phyloP scores from a whole-genome alignment of 2,329 filamentous ascomycete genomes.

The Zymoseptoria brevis region DNA sequence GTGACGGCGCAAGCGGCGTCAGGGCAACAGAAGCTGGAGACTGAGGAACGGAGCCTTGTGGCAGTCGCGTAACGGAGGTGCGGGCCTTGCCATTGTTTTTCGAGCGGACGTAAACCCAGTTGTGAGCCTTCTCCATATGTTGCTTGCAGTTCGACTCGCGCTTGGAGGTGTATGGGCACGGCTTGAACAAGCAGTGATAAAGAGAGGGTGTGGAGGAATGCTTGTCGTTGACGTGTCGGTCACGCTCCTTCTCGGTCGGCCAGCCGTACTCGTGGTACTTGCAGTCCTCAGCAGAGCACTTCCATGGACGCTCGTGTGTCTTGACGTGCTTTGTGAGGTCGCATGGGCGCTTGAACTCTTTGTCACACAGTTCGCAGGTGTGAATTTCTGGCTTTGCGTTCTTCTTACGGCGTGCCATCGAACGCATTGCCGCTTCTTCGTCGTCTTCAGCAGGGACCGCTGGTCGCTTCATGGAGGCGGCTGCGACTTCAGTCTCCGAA shows the following conservation, averaged over 20 bases:
- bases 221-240: constrained; percentile 93
- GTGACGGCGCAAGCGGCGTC: constrained; percentile 34
- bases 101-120: constrained; percentile 81
- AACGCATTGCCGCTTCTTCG: constrained; percentile 75
- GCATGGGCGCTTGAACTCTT: constrained; percentile 93
- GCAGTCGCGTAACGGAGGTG: constrained; percentile 46
- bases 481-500: constrained; percentile 52
- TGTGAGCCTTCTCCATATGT: constrained; percentile 96
- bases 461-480: constrained; percentile 47
- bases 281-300: constrained; percentile 74
- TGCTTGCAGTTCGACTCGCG: constrained; percentile 96
- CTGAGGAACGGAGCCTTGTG: constrained; percentile 54
- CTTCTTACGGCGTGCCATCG: constrained; percentile 94
- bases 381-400: constrained; percentile 51
- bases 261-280: constrained; percentile 86
- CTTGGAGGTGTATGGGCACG: constrained; percentile 91
- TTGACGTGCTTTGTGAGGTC: constrained; percentile 98
- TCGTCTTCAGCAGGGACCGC: constrained; percentile 56
- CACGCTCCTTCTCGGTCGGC: constrained; percentile 96
- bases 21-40: constrained; percentile 47
- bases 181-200: constrained; percentile 73
- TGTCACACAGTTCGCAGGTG: constrained; percentile 67
- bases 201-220: constrained; percentile 73
- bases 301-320: constrained; percentile 93
- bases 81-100: constrained; percentile 78